phyloP scores from a whole-genome alignment of 2,329 filamentous ascomycete genomes.

The Monosporascus sp. region DNA sequence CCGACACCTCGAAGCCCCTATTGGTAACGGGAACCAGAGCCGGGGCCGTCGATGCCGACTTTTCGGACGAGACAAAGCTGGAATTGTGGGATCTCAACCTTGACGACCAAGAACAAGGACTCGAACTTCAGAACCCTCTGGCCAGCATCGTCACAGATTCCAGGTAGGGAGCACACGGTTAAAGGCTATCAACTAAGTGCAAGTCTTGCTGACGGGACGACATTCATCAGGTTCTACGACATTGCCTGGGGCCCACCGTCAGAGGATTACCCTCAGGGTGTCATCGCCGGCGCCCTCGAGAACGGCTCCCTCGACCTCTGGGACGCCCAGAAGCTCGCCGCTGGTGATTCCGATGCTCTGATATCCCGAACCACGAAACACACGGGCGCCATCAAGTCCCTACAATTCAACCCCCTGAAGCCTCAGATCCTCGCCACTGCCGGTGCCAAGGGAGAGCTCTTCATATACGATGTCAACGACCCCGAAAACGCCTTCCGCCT shows the following conservation, averaged over 20 bases:
- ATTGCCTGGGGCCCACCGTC: conserved; percentile 87
- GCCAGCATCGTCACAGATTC: conserved; percentile 83
- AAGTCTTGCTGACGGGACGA: conserved; percentile 13
- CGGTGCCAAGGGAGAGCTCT: conserved; percentile 92
- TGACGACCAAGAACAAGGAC: conserved; percentile 66
- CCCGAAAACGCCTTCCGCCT: conserved; percentile 81
- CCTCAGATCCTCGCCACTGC: conserved; percentile 88
- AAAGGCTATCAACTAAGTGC: not conserved
- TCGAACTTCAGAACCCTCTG: conserved; percentile 74
- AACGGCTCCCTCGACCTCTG: conserved; percentile 90
- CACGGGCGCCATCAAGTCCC: conserved; percentile 82
- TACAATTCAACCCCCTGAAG: conserved; percentile 94
- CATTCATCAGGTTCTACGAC: conserved; percentile 74
- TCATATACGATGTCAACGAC: conserved; percentile 91
- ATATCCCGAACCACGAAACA: conserved; percentile 87
- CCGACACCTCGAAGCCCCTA: conserved; percentile 70
- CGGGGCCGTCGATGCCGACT: conserved; percentile 92
- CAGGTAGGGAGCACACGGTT: conserved; percentile 53
- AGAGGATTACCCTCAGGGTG: conserved; percentile 72
- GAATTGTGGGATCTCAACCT: conserved; percentile 94
- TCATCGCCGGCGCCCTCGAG: conserved; percentile 93
- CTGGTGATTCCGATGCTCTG: conserved; percentile 62
- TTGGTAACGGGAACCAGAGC: conserved; percentile 92
- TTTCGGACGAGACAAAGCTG: conserved; percentile 93
- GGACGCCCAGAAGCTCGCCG: conserved; percentile 70